These are phyloP conservation scores for Melampsora americana DNA, from an alignment of 1,284 basidiomycete species.

Conservation along the genomic window DNA sequence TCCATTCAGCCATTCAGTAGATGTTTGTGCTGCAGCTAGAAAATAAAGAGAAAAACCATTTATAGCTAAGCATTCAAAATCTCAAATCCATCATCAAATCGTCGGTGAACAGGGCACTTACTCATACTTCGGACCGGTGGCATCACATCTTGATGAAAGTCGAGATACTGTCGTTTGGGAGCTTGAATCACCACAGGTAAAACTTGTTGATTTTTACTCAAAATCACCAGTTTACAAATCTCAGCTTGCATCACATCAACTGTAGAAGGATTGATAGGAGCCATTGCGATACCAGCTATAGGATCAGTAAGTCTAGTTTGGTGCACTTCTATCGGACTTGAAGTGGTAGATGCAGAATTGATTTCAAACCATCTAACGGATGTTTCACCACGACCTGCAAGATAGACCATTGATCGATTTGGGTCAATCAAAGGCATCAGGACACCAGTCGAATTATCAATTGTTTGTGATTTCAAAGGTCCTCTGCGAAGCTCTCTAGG, in stretches of 20 bases:
- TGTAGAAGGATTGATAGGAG: slow-evolving; percentile 51
- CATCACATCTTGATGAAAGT: slow-evolving; percentile 57
- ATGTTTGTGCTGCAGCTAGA: slow-evolving; percentile 53
- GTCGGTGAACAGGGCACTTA: slow-evolving; percentile 45
- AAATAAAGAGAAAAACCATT: not conserved
- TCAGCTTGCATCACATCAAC: slow-evolving; percentile 57
- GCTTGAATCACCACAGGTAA: slow-evolving; percentile 55
- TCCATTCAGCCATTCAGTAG: slow-evolving; percentile 54
- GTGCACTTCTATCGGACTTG: slow-evolving; percentile 46
- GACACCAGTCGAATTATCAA: slow-evolving; percentile 55
- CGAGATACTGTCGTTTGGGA: slow-evolving; percentile 57
- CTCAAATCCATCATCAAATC: not conserved
- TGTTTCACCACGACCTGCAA: slow-evolving; percentile 56
- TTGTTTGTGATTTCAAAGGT: slow-evolving; percentile 48
- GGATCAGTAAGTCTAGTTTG: slow-evolving; percentile 50
- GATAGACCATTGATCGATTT: slow-evolving; percentile 55
- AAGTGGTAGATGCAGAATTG: slow-evolving; percentile 5
- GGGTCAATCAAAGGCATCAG: slow-evolving; percentile 55
- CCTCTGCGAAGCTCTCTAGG: slow-evolving; percentile 48
- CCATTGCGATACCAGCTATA: slow-evolving; percentile 52
- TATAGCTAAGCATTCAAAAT: not conserved
- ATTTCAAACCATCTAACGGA: slow-evolving; percentile 55
- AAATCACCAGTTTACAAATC: slow-evolving; percentile 55
- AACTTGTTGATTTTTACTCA: slow-evolving; percentile 55
- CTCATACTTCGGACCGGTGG: slow-evolving; percentile 53